Percentiles rank a stretch among this genome's conserved stretches.
Conservation (phyloP, 306 rosid genomes). For the Spatholobus suberectus region DNA sequence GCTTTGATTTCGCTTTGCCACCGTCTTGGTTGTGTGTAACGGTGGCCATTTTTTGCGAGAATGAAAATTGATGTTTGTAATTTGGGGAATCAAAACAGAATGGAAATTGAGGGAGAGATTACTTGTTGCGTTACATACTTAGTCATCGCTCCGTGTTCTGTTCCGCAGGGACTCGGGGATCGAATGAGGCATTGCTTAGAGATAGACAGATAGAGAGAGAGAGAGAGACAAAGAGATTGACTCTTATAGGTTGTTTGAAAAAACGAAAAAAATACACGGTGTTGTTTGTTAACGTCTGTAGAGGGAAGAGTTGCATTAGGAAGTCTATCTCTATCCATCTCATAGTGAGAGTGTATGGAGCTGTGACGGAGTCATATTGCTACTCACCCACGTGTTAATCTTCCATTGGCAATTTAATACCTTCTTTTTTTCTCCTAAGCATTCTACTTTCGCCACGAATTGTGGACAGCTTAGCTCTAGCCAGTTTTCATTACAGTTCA, state of each 20-base stretch:
- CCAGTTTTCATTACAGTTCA: not conserved
- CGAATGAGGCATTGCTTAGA: not conserved
- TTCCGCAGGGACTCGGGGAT: not conserved
- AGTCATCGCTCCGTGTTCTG: not conserved
- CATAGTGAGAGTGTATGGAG: not conserved
- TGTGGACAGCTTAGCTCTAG: not conserved
- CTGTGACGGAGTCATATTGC: not conserved
- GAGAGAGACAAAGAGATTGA: not conserved
- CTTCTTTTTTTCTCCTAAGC: not conserved
- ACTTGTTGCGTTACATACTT: not conserved
- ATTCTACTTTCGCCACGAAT: not conserved
- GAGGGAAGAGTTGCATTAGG: not conserved
- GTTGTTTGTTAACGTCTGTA: not conserved
- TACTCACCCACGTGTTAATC: constrained; percentile 32
- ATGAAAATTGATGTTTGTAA: too few relatives aligned
- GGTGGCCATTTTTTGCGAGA: not conserved
- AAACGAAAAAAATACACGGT: not conserved
- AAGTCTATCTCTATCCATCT: not conserved
- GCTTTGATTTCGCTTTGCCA: constrained; percentile 12
- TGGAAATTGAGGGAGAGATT: not conserved
- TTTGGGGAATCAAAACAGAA: not conserved
- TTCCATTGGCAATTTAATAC: not conserved
- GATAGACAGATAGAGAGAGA: not conserved
- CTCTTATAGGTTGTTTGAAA: not conserved
- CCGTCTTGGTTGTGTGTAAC: not conserved